Evolutionary conservation across 2,329 filamentous ascomycete species (phyloP), one percentile per base, ranked within the genome.

Genomic region (Emericellopsis atlantica): DNA sequence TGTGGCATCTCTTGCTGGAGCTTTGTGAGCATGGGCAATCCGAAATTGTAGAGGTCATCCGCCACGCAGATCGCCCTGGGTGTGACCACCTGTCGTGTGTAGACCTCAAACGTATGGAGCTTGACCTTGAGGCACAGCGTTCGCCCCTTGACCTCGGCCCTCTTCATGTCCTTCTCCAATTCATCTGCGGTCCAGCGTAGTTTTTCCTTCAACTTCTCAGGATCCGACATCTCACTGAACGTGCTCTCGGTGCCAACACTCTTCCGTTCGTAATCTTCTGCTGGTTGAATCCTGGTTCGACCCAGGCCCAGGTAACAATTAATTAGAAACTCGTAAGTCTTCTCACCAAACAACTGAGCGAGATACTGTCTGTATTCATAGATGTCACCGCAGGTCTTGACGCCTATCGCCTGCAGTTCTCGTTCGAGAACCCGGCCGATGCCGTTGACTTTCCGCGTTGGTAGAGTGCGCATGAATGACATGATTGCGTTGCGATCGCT

Each of bases 241-340:
- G 90, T 96, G 46, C 82, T 84, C 59, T 98, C 92, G 0, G 89
- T 95, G 15, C 92, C 90, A 1, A 96, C 84, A 48, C 86, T 93
- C 58, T 96, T 96, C 14, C 92, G 76, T 55, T 94, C 87, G 49
- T 88, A 87, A 43, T 90, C 87, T 51, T 93, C 88, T 0, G 84
- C 84, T 0, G 89, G 90, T 44, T 90, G 83, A 4, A 96, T 75
- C 34, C 74, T 76, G 1, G 90, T 96, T 26, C 89, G 72, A 1
- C 92, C 92, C 0, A 96, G 69, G 1, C 92, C 92, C 0, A 96
- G 72, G 49, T 93, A 83, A 51, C 84, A 88, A 45, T 81, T 75
- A 45, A 95, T 74, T 9, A 98, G 65, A 48, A 96, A 98, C 21
- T 85, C 77, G 45, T 83, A 93, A 0, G 86, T 82, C 58, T 96